Evolutionary conservation across 768 basidiomycete species (phyloP).

Genomic region (Phanerochaete sordida): DNA sequence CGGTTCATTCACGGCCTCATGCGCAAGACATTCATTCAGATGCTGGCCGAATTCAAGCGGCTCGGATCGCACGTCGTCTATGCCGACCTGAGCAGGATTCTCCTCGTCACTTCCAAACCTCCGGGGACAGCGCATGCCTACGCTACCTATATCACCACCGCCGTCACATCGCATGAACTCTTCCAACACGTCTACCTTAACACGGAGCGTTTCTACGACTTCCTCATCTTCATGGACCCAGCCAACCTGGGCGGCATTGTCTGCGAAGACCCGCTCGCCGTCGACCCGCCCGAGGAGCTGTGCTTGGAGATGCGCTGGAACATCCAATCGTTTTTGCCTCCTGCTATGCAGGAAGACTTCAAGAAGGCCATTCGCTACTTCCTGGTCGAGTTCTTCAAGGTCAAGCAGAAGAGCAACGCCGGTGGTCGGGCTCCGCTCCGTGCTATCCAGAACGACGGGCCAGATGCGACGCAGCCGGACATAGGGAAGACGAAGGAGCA

Average conservation of each 20-base stretch:
- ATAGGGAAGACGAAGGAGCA: conserved; percentile 64
- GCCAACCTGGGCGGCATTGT: conserved; percentile 89
- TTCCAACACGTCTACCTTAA: conserved; percentile 91
- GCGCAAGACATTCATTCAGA: conserved; percentile 96
- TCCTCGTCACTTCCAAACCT: conserved; percentile 93
- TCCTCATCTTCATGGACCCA: conserved; percentile 91
- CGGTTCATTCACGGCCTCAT: conserved; percentile 93
- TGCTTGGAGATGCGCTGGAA: conserved; percentile 89
- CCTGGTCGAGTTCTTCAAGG: conserved; percentile 79
- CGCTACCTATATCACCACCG: conserved; percentile 90
- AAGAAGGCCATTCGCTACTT: conserved; percentile 70
- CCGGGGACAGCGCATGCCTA: conserved; percentile 95
- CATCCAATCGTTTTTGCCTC: conserved; percentile 84
- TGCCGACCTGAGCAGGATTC: conserved; percentile 82
- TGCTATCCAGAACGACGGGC: conserved; percentile 59
- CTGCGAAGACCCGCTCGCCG: conserved; percentile 73
- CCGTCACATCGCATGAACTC: conserved; percentile 90
- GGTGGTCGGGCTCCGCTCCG: conserved; percentile 67
- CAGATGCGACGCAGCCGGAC: conserved; percentile 65
- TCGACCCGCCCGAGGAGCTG: conserved; percentile 66
- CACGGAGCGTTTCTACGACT: conserved; percentile 89
- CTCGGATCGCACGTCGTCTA: conserved; percentile 90
- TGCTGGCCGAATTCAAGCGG: conserved; percentile 94
- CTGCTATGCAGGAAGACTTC: conserved; percentile 77
- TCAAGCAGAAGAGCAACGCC: conserved; percentile 61